Conservation (phyloP, 495 filamentous ascomycete genomes). For the Thermothielavioides terrestris region DNA sequence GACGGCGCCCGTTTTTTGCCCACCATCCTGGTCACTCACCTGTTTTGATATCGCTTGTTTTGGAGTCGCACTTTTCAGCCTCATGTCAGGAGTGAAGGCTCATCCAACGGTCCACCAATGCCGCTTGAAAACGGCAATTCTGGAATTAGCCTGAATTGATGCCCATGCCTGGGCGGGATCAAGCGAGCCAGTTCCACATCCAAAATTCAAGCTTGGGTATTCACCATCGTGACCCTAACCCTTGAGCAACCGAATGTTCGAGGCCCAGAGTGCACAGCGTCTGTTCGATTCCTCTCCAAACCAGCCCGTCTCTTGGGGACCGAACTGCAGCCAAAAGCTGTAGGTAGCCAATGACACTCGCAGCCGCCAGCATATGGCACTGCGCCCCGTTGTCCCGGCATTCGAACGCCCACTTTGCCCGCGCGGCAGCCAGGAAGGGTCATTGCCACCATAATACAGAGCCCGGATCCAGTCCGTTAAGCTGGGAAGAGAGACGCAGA, state of each 20-base stretch:
- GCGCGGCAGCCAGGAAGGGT: not conserved
- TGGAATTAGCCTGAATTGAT: slow-evolving; percentile 1
- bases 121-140: not conserved
- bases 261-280: not conserved
- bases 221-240: not conserved
- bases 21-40: not conserved
- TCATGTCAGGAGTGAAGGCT: not conserved
- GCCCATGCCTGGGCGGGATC: not conserved
- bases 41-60: slow-evolving; percentile 9
- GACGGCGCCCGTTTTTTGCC: not conserved
- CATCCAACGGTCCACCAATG: not conserved
- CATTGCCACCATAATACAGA: not conserved
- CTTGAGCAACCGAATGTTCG: not conserved
- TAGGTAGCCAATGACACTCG: slow-evolving; percentile 6
- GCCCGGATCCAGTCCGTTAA: not conserved
- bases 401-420: not conserved
- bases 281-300: too few species aligned
- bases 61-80: not conserved
- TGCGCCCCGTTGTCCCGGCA: not conserved
- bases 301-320: too few species aligned
- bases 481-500: too few species aligned
- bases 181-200: not conserved
- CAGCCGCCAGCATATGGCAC: not conserved
- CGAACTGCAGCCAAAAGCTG: not conserved
- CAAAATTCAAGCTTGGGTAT: not conserved